phyloP scores from a whole-genome alignment of 208 protist genomes.

The Wallacemonas collosoma region DNA sequence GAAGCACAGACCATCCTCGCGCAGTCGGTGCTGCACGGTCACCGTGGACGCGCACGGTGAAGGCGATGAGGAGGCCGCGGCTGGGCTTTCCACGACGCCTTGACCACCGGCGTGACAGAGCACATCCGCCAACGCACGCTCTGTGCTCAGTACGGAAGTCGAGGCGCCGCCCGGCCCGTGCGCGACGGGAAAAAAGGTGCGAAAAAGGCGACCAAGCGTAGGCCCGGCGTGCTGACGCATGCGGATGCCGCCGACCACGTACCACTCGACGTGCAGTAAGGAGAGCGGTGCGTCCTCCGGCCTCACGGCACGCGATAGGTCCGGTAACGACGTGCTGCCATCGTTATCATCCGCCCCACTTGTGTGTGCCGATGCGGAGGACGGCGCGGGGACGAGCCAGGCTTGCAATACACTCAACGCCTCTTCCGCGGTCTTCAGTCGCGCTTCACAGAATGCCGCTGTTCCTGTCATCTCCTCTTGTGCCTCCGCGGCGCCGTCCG shows the following conservation, averaged over 20 bases:
- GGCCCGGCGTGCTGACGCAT: slow-evolving; percentile 35
- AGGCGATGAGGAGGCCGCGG: neutral
- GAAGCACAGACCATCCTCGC: slow-evolving; percentile 67
- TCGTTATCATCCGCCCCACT: neutral
- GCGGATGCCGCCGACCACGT: slow-evolving; percentile 56
- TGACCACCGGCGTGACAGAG: neutral
- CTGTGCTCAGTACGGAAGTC: neutral
- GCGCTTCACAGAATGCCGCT: slow-evolving; percentile 2
- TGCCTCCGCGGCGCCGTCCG: neutral
- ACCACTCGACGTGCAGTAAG: slow-evolving; percentile 65
- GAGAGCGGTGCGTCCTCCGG: neutral
- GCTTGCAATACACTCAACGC: neutral
- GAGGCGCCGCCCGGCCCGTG: too few relatives aligned
- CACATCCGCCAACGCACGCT: neutral
- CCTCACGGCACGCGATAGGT: neutral
- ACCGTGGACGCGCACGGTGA: slow-evolving; percentile 2
- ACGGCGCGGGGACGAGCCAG: neutral
- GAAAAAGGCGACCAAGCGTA: slow-evolving; percentile 37
- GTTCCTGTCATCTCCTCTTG: slow-evolving; percentile 6
- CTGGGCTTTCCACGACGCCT: too few relatives aligned
- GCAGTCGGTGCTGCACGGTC: slow-evolving; percentile 47
- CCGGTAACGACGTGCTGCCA: neutral
- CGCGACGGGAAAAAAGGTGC: slow-evolving; percentile 38
- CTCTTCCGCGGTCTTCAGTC: neutral
- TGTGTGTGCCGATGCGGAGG: neutral